Base-by-base conservation (phyloP, 192 early-diverging fungal genomes). In the Coemansia sp. region DNA sequence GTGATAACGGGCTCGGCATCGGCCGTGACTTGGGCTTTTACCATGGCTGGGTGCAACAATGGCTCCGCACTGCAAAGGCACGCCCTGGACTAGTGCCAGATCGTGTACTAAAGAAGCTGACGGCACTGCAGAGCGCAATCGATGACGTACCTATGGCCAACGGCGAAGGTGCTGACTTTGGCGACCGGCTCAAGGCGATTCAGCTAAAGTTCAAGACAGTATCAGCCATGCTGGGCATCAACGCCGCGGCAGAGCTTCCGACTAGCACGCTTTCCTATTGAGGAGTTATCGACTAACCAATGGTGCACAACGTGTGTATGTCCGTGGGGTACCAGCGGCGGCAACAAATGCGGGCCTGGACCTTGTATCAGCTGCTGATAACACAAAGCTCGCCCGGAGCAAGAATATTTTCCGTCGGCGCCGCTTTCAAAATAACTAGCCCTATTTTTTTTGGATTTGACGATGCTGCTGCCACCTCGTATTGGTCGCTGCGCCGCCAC, bases 11-110 rank as follows among this genome's bases (percentile, higher is more conserved):
- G 20, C 76, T 69, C 20, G 71, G 65, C 9, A 71, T 84, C 12
- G 82, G 74, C 67, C 73, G 72, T n/a, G 82, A 84, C 49, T n/a
- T 79, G 42, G 82, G 82, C 22, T 79, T 79, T 34, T 84, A 84
- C 71, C 65, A 70, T 1, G 82, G 82, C 67, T 84, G 82, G 82
- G 78, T 68, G 20, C 77, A 77, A 41, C 68, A 73, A 38, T 84
- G 82, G 82, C 66, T 84, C 8, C 49, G 42, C 20, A 52, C 65
- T 6, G 75, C 77, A 15, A 46, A 40, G 3, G 54, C 22, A 9
- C 78, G 68, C 34, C 74, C 82, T 4, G 69, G 63, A 13, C 52
- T 74, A 16, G 77, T 84, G 38, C 54, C 74, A 3, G 75, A 68
- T 15, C 77, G 77, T 24, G 71, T 62, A 15, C 47, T 40, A 41